Percentiles rank a stretch among this genome's conserved stretches.
These are phyloP conservation scores for Chlamydomonas reinhardtii DNA, from an alignment of 163 green algal genomes.

Conservation along the genomic window DNA sequence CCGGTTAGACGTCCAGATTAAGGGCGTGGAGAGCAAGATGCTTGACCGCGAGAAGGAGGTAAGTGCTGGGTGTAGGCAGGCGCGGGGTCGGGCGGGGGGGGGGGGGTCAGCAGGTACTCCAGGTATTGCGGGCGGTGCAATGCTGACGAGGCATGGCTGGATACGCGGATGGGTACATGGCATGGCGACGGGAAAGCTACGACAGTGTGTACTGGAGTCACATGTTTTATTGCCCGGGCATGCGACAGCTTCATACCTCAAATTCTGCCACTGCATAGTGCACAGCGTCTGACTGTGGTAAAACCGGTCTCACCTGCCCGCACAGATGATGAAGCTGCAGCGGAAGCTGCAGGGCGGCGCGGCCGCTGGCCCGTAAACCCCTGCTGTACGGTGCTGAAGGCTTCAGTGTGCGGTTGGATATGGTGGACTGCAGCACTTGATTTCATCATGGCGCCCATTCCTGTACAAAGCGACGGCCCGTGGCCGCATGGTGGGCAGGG, in stretches of 20 bases:
- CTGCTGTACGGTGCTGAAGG: neutral
- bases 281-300: neutral
- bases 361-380: no score
- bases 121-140: no score
- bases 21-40: slow-evolving; percentile 67
- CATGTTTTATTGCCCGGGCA: no score
- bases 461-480: no score
- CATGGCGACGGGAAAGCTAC: neutral
- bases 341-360: slow-evolving; percentile 28
- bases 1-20: slow-evolving; percentile 66
- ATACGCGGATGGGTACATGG: no score
- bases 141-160: no score
- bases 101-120: neutral
- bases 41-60: slow-evolving; percentile 73
- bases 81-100: no score
- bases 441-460: no score
- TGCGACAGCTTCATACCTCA: no score
- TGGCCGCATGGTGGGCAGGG: no score
- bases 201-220: no score
- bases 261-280: no score
- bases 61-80: slow-evolving; percentile 13
- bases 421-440: neutral
- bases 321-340: slow-evolving; percentile 50
- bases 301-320: neutral
- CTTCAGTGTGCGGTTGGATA: neutral